These are phyloP conservation scores for Cystobasidium ongulense DNA, from an alignment of 768 basidiomycete genomes.

Conservation along the genomic window DNA sequence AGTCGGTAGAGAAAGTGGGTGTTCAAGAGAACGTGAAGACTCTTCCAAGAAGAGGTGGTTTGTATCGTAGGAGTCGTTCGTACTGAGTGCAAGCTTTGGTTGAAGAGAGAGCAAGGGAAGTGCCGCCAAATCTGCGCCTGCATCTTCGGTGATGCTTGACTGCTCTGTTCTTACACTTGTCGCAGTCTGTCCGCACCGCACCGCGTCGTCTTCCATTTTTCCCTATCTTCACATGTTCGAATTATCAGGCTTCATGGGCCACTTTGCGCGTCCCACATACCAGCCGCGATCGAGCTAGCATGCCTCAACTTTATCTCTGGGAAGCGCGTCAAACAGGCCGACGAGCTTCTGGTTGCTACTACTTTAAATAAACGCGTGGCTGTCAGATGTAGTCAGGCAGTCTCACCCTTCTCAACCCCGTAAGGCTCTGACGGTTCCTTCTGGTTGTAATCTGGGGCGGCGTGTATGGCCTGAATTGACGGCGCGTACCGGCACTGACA, in stretches of 20 bases:
- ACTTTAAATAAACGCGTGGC: too few relatives aligned
- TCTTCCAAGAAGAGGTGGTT: slow-evolving; percentile 9
- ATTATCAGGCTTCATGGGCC: neutral
- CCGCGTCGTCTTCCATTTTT: neutral
- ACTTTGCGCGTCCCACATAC: neutral
- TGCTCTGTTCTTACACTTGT: neutral
- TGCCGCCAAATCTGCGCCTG: neutral
- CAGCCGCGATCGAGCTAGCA: neutral
- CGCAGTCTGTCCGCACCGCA: neutral
- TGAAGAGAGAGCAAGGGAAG: neutral
- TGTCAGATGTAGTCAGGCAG: too few relatives aligned
- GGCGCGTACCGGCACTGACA: too few relatives aligned
- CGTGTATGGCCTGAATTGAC: too few relatives aligned
- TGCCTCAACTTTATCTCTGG: neutral
- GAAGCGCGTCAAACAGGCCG: neutral
- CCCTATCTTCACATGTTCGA: neutral
- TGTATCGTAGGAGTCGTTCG: neutral
- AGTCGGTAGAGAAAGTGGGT: slow-evolving; percentile 14
- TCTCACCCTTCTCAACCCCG: too few relatives aligned
- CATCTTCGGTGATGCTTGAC: neutral
- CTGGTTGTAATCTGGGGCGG: too few relatives aligned
- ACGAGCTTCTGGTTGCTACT: too few relatives aligned
- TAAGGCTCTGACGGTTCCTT: too few relatives aligned
- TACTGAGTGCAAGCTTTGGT: neutral
- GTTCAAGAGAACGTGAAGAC: slow-evolving; percentile 24